Evolutionary conservation across 2,329 filamentous ascomycete species (phyloP), one percentile per base, ranked within the genome.

Genomic region (Aciculosporium take): DNA sequence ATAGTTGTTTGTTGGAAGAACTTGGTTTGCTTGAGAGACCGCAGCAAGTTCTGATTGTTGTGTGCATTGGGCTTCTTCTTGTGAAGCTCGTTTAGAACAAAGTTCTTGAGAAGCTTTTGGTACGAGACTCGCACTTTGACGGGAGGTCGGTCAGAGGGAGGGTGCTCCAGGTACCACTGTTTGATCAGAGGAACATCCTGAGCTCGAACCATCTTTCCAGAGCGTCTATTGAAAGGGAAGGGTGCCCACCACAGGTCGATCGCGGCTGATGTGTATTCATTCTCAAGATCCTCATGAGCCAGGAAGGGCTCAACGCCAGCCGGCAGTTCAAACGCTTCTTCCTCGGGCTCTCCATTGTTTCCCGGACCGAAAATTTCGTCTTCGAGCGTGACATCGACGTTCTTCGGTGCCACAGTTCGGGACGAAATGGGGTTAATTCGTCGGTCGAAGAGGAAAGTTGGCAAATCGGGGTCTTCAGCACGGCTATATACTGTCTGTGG

Each of bases 1-100:
- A 98, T 96, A 7, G 86, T 94, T 3, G 91, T 98, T 63, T 96
- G 91, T 63, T 98, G 93, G 72, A 98, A 98, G 67, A 98, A 98
- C 57, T 98, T 98, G 37, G 91, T 98, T 51, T 86, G 80, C 63
- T 95, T 96, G 50, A 98, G 64, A 7, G 86, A 93, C 53, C 78
- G 79, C 58, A 96, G 74, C 44, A 98, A 65, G 54, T 93, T 86
- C 56, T 98, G 91, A 58, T 89, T 94, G 66, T 88, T 94, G 51
- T 94, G 81, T 4, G 91, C 85, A 69, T 98, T 96, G 6, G 89
- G 86, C 50, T 83, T 85, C 64, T 88, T 93, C 67, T 89, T 93
- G 63, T 98, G 93, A 36, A 98, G 71, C 63, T 96, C 89, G 52
- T 98, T 98, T 49, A 98, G 72, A 15, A 98, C 91, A 52, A 80